Evolutionary conservation across 768 basidiomycete genomes (phyloP), one percentile per base, ranked within the genome.

Genomic region (Calocybe indica): DNA sequence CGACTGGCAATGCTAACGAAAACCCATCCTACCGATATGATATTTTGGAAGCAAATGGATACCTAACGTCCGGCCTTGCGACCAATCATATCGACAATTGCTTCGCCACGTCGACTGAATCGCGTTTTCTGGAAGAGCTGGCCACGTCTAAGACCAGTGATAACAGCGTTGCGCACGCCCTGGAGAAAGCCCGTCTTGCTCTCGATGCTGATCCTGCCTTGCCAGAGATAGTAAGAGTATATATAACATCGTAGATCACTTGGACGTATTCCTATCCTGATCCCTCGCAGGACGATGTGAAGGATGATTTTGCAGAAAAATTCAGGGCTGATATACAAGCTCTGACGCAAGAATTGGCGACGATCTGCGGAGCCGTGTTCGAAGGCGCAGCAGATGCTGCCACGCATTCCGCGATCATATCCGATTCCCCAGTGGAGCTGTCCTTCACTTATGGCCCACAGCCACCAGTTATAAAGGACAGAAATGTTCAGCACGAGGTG

Each of bases 11-110:
- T 57, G 65, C 77, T 33, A 62, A 67, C 51, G 86, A 88, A 43
- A 63, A 68, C 43, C 74, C 67, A 51, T 64, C 66, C 46, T 68
- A 73, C 32, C 75, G 80, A 47, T 80, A 88, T 59, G 89, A 92
- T 62, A 74, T 84, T 51, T 70, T 90, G 44, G 85, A 89, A 71
- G 88, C 87, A 44, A 87, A 88, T 61, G 78, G 81, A 54, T 92
- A 92, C 62, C 71, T 92, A 57, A 79, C 78, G 55, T 79, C 78
- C 37, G 86, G 88, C 41, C 74, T 92, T 38, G 70, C 75, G 45
- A 68, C 71, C 45, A 89, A 85, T 62, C 66, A 73, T 43, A 78
- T 92, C 64, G 88, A 91, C 69, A 75, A 73, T 53, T 92, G 88
- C 86, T 92, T 92, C 62, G 73, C 73, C 22, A 4, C 22, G 22